Evolutionary conservation across 148 eudicot genomes (phyloP).

Genomic region (Cornus kousa): DNA sequence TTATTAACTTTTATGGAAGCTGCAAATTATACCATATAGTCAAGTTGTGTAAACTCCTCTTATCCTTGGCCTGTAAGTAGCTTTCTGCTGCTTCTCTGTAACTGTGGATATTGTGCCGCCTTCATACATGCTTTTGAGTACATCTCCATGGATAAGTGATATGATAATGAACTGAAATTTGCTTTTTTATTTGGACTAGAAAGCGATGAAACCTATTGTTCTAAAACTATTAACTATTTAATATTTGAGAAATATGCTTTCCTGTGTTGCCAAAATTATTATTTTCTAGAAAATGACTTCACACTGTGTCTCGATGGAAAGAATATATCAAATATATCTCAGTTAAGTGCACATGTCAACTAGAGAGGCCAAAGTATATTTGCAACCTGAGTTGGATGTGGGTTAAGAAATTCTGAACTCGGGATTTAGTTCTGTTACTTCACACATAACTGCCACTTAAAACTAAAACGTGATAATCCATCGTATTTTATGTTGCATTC

Average conservation of each 20-base stretch:
- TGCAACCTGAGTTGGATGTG: neutral
- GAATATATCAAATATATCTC: neutral
- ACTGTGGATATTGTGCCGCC: neutral
- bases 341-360: neutral
- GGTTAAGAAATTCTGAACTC: neutral
- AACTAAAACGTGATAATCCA: neutral
- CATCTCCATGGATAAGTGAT: neutral
- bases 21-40: slow-evolving; percentile 1
- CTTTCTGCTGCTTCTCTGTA: neutral
- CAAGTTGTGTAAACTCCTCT: neutral
- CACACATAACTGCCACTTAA: neutral
- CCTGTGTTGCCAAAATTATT: neutral
- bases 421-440: neutral
- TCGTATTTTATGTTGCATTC: neutral
- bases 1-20: neutral
- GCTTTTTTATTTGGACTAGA: neutral
- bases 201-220: neutral
- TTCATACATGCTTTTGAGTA: neutral
- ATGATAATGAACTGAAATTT: neutral
- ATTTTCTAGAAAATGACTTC: neutral
- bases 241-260: neutral
- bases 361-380: neutral
- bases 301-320: neutral
- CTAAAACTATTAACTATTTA: too few relatives aligned
- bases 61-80: neutral